Evolutionary conservation across 2,329 filamentous ascomycete genomes (phyloP).

Genomic region (Xylariomycetidae sp.): DNA sequence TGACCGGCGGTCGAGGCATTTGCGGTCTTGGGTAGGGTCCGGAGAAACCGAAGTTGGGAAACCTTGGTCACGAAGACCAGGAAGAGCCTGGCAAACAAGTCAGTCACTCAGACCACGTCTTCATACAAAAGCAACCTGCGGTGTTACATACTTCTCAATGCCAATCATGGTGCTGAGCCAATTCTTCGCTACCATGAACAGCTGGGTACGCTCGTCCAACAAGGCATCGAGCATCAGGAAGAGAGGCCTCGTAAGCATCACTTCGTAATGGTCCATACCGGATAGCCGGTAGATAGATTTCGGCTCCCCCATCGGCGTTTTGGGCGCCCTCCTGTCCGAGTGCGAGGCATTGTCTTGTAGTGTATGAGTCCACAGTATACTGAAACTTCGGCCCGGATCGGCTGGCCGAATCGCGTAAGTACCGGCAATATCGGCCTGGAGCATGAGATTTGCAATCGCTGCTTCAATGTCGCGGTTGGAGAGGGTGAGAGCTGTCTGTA

Average conservation of each 20-base stretch:
- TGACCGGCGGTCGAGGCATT: constrained; percentile 20
- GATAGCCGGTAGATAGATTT: constrained; percentile 36
- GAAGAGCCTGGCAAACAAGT: constrained; percentile 59
- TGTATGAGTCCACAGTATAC: constrained; percentile 77
- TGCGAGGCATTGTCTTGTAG: constrained; percentile 51
- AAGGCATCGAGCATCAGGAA: constrained; percentile 78
- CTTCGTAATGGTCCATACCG: constrained; percentile 58
- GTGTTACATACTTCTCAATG: constrained; percentile 50
- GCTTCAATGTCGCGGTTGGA: constrained; percentile 73
- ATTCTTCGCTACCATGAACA: constrained; percentile 68
- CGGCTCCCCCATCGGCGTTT: constrained; percentile 27
- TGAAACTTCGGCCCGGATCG: constrained; percentile 64
- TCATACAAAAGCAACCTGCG: too few species aligned
- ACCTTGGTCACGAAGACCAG: constrained; percentile 55
- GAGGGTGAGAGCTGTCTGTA: constrained; percentile 66
- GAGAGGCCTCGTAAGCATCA: constrained; percentile 73
- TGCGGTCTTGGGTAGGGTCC: constrained; percentile 20
- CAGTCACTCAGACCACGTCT: too few species aligned
- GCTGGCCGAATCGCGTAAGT: constrained; percentile 42
- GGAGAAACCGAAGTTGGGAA: constrained; percentile 47
- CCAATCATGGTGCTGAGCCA: constrained; percentile 70
- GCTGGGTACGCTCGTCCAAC: constrained; percentile 63
- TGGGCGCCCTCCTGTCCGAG: constrained; percentile 35
- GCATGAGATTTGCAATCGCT: constrained; percentile 64
- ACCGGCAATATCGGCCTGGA: constrained; percentile 43